Base-by-base conservation (phyloP, 2,329 filamentous ascomycete species). In the Ophioceras dolichostomum region DNA sequence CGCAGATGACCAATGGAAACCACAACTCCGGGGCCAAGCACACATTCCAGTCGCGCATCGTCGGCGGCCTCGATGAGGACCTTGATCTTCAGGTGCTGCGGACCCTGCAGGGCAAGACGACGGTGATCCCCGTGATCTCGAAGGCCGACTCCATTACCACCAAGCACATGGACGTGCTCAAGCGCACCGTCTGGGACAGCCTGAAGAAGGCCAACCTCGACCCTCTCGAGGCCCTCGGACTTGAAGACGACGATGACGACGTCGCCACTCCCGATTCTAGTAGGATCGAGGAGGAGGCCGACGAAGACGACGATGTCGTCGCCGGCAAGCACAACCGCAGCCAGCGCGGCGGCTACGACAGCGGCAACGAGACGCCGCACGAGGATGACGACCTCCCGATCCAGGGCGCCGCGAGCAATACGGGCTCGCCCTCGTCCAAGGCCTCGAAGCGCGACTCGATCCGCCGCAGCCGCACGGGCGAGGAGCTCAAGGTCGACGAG, bases 71-170 rank as follows among this genome's bases (percentile, higher is more conserved):
- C 12, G 88, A 96, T 49, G 82, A 94, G 46, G 83, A 86, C 46
- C 71, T 98, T 9, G 91, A 98, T 53, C 64, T 98, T 18, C 87
- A 94, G 53, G 83, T 95, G 40, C 69, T 98, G 50, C 83, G 83
- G 34, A 83, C 82, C 13, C 72, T 98, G 20, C 80, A 94, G 56
- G 83, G 84, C 49, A 95, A 94, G 68, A 96, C 91, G 0, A 94
- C 86, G 0, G 86, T 96, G 41, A 85, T 98, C 33, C 91, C 91
- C 0, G 79, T 98, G 41, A 89, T 98, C 52, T 83, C 87, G 54
- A 98, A 98, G 62, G 89, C 91, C 28, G 91, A 98, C 56, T 95
- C 88, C 12, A 83, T 96, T 49, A 96, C 91, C n/a, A 79, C 83
- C 0, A 82, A 83, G 37, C 91, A 98, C 60, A 96, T 96, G 91